A percentile compares a stretch with the other conserved stretches of the same genome.
Conservation (phyloP, 2,329 filamentous ascomycete genomes). For the Dothidotthia symphoricarpi region DNA sequence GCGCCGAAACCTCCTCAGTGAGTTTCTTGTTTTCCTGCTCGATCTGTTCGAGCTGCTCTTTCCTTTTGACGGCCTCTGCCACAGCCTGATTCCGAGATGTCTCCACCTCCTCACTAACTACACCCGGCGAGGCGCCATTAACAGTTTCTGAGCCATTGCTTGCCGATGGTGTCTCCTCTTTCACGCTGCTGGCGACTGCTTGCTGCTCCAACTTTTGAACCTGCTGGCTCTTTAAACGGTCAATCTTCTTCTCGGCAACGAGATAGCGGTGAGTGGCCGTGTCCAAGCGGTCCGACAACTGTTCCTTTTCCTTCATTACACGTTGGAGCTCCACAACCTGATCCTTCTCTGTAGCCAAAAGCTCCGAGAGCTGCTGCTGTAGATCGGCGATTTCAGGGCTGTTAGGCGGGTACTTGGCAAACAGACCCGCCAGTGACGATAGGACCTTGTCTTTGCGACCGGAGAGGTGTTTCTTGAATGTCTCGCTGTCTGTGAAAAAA, state of each 20-base stretch:
- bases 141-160: constrained; percentile 53
- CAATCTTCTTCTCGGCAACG: constrained; percentile 91
- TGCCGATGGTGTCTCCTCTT: constrained; percentile 45
- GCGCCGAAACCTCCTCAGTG: constrained; percentile 73
- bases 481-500: constrained; percentile 54
- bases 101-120: constrained; percentile 65
- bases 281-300: constrained; percentile 82
- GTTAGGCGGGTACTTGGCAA: constrained; percentile 51
- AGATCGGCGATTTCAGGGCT: constrained; percentile 69
- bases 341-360: constrained; percentile 80
- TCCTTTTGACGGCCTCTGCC: constrained; percentile 76
- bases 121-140: constrained; percentile 59
- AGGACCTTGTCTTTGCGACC: constrained; percentile 75
- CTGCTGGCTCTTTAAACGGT: constrained; percentile 82
- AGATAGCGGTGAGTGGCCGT: constrained; percentile 87
- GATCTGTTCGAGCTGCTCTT: constrained; percentile 79
- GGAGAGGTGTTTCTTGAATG: constrained; percentile 76
- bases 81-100: constrained; percentile 73
- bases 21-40: constrained; percentile 73
- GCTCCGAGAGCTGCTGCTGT: constrained; percentile 69
- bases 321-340: constrained; percentile 74
- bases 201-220: constrained; percentile 91
- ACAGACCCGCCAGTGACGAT: constrained; percentile 68
- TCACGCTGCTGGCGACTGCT: constrained; percentile 49
- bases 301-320: constrained; percentile 74